Percentiles rank a stretch among this genome's conserved stretches.
These are phyloP conservation scores for Cornus florida DNA, from an alignment of 148 eudicot genomes.

Conservation along the genomic window DNA sequence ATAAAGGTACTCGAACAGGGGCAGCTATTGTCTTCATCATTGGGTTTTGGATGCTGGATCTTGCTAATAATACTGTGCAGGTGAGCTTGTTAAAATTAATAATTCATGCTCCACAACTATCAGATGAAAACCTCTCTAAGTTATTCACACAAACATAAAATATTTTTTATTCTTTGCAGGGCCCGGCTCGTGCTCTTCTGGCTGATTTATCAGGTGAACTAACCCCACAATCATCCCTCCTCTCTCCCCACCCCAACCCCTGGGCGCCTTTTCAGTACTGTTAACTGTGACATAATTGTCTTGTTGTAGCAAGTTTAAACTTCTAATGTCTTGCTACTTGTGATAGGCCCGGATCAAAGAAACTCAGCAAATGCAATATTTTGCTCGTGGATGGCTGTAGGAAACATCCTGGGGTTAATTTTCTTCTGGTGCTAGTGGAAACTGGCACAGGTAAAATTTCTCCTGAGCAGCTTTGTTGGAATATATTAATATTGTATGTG, in stretches of 20 bases:
- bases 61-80: constrained; percentile 98
- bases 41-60: constrained; percentile 99
- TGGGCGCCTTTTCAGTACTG: not conserved
- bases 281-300: constrained; percentile 11
- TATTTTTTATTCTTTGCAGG: constrained; percentile 47
- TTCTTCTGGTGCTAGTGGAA: constrained; percentile 90
- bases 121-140: not conserved
- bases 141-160: not conserved
- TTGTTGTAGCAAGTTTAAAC: constrained; percentile 7
- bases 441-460: constrained; percentile 73
- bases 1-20: constrained; percentile 88
- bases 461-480: not conserved
- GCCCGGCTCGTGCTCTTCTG: constrained; percentile 98
- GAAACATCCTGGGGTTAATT: constrained; percentile 94
- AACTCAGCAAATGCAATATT: constrained; percentile 92
- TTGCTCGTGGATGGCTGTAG: constrained; percentile 98
- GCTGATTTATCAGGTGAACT: constrained; percentile 90
- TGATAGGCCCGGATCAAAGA: constrained; percentile 87
- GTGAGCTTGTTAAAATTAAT: constrained; percentile 32
- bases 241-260: too few relatives aligned
- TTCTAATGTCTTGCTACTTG: constrained; percentile 22
- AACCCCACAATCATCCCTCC: not conserved
- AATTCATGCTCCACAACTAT: not conserved
- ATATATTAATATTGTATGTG: not conserved
- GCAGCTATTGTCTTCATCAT: constrained; percentile 85